These are phyloP conservation scores for Boletus albobrunnescens DNA, from an alignment of 1,284 basidiomycete genomes.

Conservation along the genomic window DNA sequence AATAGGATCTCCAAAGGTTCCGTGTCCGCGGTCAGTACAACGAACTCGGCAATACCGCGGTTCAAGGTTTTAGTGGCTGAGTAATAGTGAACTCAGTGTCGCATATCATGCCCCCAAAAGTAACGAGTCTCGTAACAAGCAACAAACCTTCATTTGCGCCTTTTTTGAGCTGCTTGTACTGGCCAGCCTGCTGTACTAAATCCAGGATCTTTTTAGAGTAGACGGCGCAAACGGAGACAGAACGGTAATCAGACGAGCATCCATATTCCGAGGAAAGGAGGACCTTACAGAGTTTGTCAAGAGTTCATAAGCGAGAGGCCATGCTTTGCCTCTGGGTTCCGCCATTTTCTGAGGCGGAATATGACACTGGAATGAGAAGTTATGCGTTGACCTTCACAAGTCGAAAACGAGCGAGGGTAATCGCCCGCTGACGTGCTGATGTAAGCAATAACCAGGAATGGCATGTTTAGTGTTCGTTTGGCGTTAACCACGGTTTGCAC, in stretches of 20 bases:
- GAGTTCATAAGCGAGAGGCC: conserved; percentile 85
- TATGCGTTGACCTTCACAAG: conserved; percentile 65
- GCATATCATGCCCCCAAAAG: background rate
- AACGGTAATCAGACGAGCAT: background rate
- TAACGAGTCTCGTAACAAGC: background rate
- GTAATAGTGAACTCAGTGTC: conserved; percentile 12
- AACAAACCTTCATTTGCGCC: conserved; percentile 88
- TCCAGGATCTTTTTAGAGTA: conserved; percentile 70
- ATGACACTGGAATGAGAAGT: conserved; percentile 1
- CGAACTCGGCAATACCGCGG: conserved; percentile 98
- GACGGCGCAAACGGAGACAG: background rate
- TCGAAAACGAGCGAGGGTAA: conserved; percentile 31
- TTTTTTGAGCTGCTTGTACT: conserved; percentile 98
- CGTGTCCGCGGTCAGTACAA: conserved; percentile 95
- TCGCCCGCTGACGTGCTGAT: too few relatives aligned
- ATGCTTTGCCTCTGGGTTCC: conserved; percentile 74
- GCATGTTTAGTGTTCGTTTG: background rate
- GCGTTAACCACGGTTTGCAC: too few relatives aligned
- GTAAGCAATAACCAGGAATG: background rate
- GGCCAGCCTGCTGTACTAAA: conserved; percentile 82
- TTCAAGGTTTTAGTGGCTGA: conserved; percentile 95
- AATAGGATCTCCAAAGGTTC: conserved; percentile 98
- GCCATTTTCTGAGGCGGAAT: conserved; percentile 42
- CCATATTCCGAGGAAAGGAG: background rate
- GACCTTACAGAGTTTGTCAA: conserved; percentile 88